Evolutionary conservation across 2,329 filamentous ascomycete species (phyloP).

Genomic region (Neofusicoccum ribis): DNA sequence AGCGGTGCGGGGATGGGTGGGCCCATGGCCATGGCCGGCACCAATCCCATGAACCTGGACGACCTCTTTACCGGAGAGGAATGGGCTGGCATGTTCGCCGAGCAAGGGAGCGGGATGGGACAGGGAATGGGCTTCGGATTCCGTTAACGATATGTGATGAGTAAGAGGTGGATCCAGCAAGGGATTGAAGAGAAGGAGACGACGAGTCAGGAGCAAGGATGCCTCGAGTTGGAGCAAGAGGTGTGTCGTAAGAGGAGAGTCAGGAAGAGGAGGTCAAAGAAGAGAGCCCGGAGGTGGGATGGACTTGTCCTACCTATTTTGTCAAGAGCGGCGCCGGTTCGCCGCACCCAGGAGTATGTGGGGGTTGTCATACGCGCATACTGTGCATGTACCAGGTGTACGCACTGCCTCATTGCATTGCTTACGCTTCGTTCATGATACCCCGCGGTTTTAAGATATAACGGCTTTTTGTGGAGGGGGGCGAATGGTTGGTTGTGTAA

Average conservation of each 20-base stretch:
- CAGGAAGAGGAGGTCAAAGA: not conserved
- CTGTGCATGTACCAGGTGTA: slow-evolving; percentile 19
- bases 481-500: not conserved
- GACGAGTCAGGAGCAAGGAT: not conserved
- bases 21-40: slow-evolving; percentile 7
- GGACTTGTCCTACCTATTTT: slow-evolving; percentile 7
- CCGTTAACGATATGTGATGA: not conserved
- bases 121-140: slow-evolving; percentile 18
- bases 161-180: not conserved
- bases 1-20: slow-evolving; percentile 1
- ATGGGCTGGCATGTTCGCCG: slow-evolving; percentile 41
- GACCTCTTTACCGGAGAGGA: slow-evolving; percentile 41
- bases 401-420: slow-evolving; percentile 18
- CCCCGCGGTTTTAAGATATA: slow-evolving; percentile 16
- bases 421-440: slow-evolving; percentile 19
- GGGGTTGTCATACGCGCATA: slow-evolving; percentile 18
- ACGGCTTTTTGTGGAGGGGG: slow-evolving; percentile 11
- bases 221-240: not conserved
- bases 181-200: not conserved
- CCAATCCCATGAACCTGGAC: slow-evolving; percentile 27
- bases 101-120: slow-evolving; percentile 34
- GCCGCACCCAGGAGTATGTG: slow-evolving; percentile 16
- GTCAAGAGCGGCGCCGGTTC: slow-evolving; percentile 17
- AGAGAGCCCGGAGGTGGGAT: not conserved
- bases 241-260: not conserved